phyloP scores from a whole-genome alignment of 2,329 filamentous ascomycete genomes.

The Diaporthe sp. region DNA sequence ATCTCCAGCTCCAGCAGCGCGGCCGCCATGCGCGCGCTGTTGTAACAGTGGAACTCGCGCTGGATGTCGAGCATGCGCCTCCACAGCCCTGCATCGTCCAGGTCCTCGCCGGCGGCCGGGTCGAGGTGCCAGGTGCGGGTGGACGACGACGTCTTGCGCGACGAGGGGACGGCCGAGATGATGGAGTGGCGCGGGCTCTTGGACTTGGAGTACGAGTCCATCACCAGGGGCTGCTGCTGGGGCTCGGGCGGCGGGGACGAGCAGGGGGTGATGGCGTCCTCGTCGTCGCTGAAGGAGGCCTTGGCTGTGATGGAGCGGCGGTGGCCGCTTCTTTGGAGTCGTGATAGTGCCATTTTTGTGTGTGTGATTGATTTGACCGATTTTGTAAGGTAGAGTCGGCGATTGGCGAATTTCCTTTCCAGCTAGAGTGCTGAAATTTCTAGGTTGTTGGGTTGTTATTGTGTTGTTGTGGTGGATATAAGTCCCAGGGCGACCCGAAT shows the following conservation, averaged over 20 bases:
- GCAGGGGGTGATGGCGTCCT: conserved; percentile 43
- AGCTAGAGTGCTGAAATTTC: not conserved
- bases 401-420: not conserved
- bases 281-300: conserved; percentile 43
- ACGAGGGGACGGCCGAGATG: conserved; percentile 9
- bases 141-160: conserved; percentile 28
- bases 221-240: conserved; percentile 15
- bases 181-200: conserved; percentile 15
- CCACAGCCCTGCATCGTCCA: conserved; percentile 56
- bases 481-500: conserved; percentile 12
- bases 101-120: conserved; percentile 46
- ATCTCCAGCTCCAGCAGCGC: conserved; percentile 54
- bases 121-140: conserved; percentile 40
- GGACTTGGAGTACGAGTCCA: not conserved
- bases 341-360: conserved; percentile 23
- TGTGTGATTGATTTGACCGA: not conserved
- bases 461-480: conserved; percentile 16
- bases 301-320: conserved; percentile 37
- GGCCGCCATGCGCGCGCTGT: conserved; percentile 59
- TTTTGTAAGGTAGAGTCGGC: not conserved
- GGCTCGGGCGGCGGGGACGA: conserved; percentile 35
- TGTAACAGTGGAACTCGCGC: conserved; percentile 58
- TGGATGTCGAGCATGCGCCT: conserved; percentile 58
- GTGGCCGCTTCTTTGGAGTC: conserved; percentile 2
- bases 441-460: not conserved